phyloP scores from a whole-genome alignment of 768 basidiomycete species.

The Imleria badia region DNA sequence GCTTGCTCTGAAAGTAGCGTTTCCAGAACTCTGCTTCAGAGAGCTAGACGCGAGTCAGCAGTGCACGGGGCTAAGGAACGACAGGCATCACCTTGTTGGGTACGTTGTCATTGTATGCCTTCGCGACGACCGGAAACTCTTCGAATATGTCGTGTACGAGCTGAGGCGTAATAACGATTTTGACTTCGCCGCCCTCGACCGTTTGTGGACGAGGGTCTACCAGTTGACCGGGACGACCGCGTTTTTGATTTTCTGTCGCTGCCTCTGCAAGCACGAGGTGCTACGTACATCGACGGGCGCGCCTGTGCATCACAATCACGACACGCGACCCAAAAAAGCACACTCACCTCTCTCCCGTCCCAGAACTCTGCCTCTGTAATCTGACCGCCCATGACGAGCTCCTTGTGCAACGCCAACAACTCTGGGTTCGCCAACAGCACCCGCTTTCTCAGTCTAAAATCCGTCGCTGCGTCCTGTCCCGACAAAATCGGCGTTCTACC shows the following conservation, averaged over 20 bases:
- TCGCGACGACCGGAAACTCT: conserved; percentile 93
- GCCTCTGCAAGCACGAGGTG: conserved; percentile 76
- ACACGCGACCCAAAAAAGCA: conserved; percentile 5
- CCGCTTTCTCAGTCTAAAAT: conserved; percentile 74
- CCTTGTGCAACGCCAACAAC: conserved; percentile 77
- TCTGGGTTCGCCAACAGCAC: conserved; percentile 79
- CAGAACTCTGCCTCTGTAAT: conserved; percentile 95
- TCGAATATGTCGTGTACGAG: conserved; percentile 96
- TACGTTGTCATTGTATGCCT: conserved; percentile 91
- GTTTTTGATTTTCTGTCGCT: conserved; percentile 68
- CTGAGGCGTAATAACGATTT: conserved; percentile 87
- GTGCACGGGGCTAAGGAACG: not conserved
- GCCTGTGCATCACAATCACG: not conserved
- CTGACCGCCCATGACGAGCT: conserved; percentile 81
- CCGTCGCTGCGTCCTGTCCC: conserved; percentile 58
- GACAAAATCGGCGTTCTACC: conserved; percentile 52
- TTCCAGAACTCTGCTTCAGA: conserved; percentile 94
- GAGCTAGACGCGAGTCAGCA: conserved; percentile 50
- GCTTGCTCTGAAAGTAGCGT: conserved; percentile 92
- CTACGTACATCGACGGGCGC: conserved; percentile 34
- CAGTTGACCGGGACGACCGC: conserved; percentile 81
- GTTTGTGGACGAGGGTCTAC: conserved; percentile 88
- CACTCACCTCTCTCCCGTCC: conserved; percentile 86
- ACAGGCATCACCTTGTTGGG: conserved; percentile 64
- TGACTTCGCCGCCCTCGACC: conserved; percentile 80